Evolutionary conservation across 306 rosid genomes (phyloP).

Genomic region (Albizia julibrissin): DNA sequence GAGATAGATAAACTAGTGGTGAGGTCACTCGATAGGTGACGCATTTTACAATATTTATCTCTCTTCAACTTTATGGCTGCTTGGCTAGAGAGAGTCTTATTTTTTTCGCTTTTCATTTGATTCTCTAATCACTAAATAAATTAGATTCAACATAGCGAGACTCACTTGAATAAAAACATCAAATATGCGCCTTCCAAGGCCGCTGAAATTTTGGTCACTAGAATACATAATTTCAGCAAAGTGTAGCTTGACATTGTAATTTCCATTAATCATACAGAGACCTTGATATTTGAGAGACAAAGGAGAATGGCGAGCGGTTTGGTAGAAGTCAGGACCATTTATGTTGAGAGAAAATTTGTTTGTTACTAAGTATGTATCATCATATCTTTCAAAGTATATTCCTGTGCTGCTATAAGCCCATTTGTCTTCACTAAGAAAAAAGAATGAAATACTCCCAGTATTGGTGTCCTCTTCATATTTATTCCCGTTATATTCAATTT

Average conservation of each 20-base stretch:
- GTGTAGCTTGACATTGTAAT: conserved; percentile 70
- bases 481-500: conserved; percentile 28
- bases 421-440: neutral
- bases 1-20: too few species aligned
- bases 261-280: conserved; percentile 62
- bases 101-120: too few species aligned
- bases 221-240: conserved; percentile 71
- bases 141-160: too few species aligned
- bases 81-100: too few species aligned
- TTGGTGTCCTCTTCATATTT: conserved; percentile 49
- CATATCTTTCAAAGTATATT: conserved; percentile 2
- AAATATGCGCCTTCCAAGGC: conserved; percentile 64
- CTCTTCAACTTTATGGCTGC: too few species aligned
- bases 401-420: conserved; percentile 84
- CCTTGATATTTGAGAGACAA: conserved; percentile 68
- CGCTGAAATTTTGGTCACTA: conserved; percentile 38
- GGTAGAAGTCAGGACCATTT: neutral
- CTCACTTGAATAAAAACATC: conserved; percentile 76
- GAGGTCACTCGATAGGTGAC: too few species aligned
- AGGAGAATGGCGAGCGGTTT: neutral
- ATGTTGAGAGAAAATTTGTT: neutral
- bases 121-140: too few species aligned
- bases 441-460: conserved; percentile 40
- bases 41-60: too few species aligned
- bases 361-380: conserved; percentile 9